A percentile compares a stretch with the other conserved stretches of the same genome.
These are phyloP conservation scores for Trametes pubescens DNA, from an alignment of 1,284 basidiomycete genomes.

Conservation along the genomic window DNA sequence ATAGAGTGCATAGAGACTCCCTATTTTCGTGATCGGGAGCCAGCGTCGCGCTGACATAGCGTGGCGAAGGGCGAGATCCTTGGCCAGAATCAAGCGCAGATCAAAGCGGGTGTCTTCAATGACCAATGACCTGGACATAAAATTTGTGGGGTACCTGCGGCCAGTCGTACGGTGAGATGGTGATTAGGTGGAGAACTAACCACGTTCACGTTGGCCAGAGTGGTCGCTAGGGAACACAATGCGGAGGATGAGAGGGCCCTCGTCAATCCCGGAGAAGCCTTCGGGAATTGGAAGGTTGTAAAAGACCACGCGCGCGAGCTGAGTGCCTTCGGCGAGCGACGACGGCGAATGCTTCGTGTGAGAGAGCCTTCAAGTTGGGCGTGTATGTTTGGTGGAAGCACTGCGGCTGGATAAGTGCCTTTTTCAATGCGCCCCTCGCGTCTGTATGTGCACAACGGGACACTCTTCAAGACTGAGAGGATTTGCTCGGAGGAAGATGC, in stretches of 20 bases:
- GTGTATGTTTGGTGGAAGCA: constrained; percentile 13
- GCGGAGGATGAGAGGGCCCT: constrained; percentile 36
- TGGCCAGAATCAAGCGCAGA: constrained; percentile 21
- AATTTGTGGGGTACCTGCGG: constrained; percentile 10
- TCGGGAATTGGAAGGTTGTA: constrained; percentile 40
- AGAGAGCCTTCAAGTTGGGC: background rate
- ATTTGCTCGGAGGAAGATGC: background rate
- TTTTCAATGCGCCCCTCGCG: background rate
- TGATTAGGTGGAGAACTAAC: constrained; percentile 3
- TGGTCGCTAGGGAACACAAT: constrained; percentile 36
- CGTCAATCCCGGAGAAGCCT: constrained; percentile 34
- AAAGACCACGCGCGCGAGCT: constrained; percentile 27
- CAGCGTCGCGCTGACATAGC: constrained; percentile 13
- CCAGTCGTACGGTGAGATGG: background rate
- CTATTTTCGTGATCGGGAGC: constrained; percentile 27
- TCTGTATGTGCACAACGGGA: background rate
- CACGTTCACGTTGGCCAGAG: constrained; percentile 17
- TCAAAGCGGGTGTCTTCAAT: constrained; percentile 25
- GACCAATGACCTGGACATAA: constrained; percentile 12
- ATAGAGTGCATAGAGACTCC: constrained; percentile 29
- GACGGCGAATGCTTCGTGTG: constrained; percentile 13
- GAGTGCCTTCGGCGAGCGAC: background rate
- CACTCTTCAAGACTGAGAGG: background rate
- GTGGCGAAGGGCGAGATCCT: constrained; percentile 22
- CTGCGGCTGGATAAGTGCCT: constrained; percentile 6